These are phyloP conservation scores for Moringa oleifera DNA, from an alignment of 345 rosid species.

Conservation along the genomic window DNA sequence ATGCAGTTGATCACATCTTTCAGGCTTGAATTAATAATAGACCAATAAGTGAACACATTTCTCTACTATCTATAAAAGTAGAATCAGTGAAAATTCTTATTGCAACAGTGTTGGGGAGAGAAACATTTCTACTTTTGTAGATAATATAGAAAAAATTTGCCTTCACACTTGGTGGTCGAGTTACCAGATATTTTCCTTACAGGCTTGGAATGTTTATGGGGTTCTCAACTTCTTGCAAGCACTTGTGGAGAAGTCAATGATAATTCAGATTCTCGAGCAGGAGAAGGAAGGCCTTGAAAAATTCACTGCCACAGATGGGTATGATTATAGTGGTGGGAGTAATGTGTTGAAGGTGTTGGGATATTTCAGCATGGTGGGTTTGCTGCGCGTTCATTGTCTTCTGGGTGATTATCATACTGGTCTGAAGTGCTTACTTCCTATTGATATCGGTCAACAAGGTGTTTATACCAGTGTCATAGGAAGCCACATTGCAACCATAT, in stretches of 20 bases:
- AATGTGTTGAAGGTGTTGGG: constrained; percentile 96
- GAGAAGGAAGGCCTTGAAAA: constrained; percentile 92
- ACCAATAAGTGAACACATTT: too few species aligned
- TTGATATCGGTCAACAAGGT: constrained; percentile 93
- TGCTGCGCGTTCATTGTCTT: constrained; percentile 93
- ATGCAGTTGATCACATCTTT: not conserved
- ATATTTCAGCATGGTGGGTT: constrained; percentile 95
- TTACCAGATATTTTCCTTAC: not conserved
- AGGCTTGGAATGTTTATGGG: constrained; percentile 99
- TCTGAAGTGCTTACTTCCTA: constrained; percentile 84
- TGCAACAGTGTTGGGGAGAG: too few species aligned
- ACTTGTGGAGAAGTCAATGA: constrained; percentile 83
- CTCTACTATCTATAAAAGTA: too few species aligned
- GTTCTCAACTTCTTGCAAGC: constrained; percentile 99
- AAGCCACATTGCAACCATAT: constrained; percentile 86
- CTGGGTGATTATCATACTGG: constrained; percentile 95
- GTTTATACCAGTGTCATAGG: constrained; percentile 91
- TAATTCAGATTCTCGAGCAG: constrained; percentile 81
- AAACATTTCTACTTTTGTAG: too few species aligned
- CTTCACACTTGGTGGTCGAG: not conserved
- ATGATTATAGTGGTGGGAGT: constrained; percentile 94
- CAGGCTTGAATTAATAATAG: too few species aligned
- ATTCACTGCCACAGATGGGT: constrained; percentile 95
- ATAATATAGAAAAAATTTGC: too few species aligned
- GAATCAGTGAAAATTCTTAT: too few species aligned